Percentiles rank a stretch among this genome's conserved stretches.
phyloP scores from a whole-genome alignment of 192 early-diverging fungal species.

The Allomyces macrogynus region DNA sequence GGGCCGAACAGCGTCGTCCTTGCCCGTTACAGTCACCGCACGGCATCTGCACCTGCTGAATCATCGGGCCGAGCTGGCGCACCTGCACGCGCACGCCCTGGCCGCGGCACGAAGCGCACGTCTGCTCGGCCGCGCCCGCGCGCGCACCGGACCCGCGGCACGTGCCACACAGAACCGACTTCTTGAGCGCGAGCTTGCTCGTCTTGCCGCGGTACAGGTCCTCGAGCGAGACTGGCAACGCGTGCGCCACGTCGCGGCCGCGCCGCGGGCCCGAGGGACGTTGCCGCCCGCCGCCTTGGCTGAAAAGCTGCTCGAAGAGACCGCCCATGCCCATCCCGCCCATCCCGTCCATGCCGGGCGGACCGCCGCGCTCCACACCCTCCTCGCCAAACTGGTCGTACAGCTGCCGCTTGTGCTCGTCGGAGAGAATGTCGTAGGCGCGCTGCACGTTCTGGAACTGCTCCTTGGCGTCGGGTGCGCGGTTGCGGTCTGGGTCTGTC shows the following conservation, averaged over 20 bases:
- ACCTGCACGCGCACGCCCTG: slow-evolving; percentile 75
- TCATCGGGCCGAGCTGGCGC: slow-evolving; percentile 96
- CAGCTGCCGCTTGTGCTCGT: slow-evolving; percentile 8
- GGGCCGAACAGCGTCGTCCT: slow-evolving; percentile 86
- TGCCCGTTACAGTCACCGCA: slow-evolving; percentile 78
- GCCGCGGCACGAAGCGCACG: slow-evolving; percentile 68
- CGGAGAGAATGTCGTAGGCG: slow-evolving; percentile 4
- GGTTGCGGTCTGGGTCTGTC: background rate
- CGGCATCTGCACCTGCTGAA: slow-evolving; percentile 98
- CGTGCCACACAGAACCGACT: slow-evolving; percentile 20
- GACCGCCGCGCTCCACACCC: slow-evolving; percentile 16
- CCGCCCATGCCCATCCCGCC: slow-evolving; percentile 12
- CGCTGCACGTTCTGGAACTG: background rate
- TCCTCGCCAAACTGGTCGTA: slow-evolving; percentile 31
- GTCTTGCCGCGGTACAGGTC: slow-evolving; percentile 75
- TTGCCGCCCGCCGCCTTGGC: slow-evolving; percentile 10
- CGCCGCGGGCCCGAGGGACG: slow-evolving; percentile 20
- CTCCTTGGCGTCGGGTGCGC: slow-evolving; percentile 1
- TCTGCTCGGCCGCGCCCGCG: slow-evolving; percentile 32
- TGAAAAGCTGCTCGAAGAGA: slow-evolving; percentile 10
- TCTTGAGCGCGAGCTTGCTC: slow-evolving; percentile 81
- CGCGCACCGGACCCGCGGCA: no score
- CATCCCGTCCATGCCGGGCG: slow-evolving; percentile 13
- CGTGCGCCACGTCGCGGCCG: slow-evolving; percentile 41
- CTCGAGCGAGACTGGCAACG: slow-evolving; percentile 59